Evolutionary conservation across 495 filamentous ascomycete species (phyloP).

Genomic region (Apiosordaria backusii): DNA sequence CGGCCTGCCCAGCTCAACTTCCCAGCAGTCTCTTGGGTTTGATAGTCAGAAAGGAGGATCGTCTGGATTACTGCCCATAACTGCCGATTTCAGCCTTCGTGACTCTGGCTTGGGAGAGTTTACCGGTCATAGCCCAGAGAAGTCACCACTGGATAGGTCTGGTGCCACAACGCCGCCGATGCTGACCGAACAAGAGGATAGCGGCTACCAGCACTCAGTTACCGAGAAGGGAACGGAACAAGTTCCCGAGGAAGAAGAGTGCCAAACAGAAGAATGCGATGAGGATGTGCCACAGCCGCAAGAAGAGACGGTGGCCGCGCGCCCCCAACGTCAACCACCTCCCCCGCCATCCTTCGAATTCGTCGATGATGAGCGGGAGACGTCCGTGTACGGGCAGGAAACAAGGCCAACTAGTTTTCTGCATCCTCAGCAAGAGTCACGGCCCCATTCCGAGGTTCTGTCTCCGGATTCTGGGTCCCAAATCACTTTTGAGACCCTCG

Average conservation of each 20-base stretch:
- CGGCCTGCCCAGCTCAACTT: conserved; percentile 18
- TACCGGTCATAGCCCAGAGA: conserved; percentile 20
- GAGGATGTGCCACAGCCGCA: background rate
- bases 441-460: conserved; percentile 35
- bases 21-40: conserved; percentile 21
- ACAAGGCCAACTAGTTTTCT: conserved; percentile 43
- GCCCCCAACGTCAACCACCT: conserved; percentile 39
- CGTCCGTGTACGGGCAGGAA: conserved; percentile 38
- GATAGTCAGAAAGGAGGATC: conserved; percentile 21
- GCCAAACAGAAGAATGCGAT: background rate
- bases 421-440: conserved; percentile 20
- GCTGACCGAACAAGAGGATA: conserved; percentile 21
- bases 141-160: conserved; percentile 27
- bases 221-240: conserved; percentile 35
- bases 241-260: conserved; percentile 16
- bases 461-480: conserved; percentile 35
- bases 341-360: conserved; percentile 19
- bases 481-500: conserved; percentile 32
- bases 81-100: conserved; percentile 18
- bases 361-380: conserved; percentile 22
- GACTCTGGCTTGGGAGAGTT: conserved; percentile 24
- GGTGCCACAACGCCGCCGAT: conserved; percentile 21
- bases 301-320: conserved; percentile 23
- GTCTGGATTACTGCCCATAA: background rate
- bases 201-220: conserved; percentile 36